Evolutionary conservation across 495 filamentous ascomycete genomes (phyloP), one percentile per base, ranked within the genome.

Genomic region (Daldinia loculata): DNA sequence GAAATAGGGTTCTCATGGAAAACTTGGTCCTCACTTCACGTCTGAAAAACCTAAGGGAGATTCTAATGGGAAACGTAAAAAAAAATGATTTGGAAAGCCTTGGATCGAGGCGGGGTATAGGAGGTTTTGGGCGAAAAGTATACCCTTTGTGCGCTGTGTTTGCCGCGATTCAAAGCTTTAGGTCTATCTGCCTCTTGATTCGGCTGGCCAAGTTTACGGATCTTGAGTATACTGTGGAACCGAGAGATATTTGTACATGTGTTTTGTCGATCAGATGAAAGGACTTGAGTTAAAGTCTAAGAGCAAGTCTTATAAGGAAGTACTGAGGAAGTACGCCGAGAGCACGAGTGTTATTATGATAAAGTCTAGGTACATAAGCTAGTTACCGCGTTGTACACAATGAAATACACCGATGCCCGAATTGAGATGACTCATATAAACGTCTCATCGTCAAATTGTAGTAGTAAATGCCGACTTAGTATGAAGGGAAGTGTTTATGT

Each of bases 1-100:
- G 61, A 69, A 41, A 19, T 57, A 61, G 56, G 1, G 22, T 56
- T 32, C 27, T 36, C 0, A 15, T 56, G 53, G 17, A 17, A 56
- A 22, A 38, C 53, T 17, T 19, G 30, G 43, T 48, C 7, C 43
- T 48, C 19, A 48, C 19, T 24, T 24, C 17, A 48, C 9, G 43
- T 48, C 43, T 22, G 4, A 12, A 11, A 48, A 48, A 1, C 17
- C 43, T 48, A 22, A 22, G 9, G 17, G 24, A 11, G 19, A 4
- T 22, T 48, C 43, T 48, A 12, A 9, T 24, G 9, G 7, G 0
- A 9, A 4, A 22, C 17, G 11, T 24, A 24, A 48, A 48, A 11
- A 22, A 4, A 48, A 1, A 14, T 45, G n/a, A 8, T 48, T 48
- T 48, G 43, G 6, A 48, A 9, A 22, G 43, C 9, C 0, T 48